Conservation (phyloP, 2,329 filamentous ascomycete species). For the Nothophaeocryptopus gaeumannii region DNA sequence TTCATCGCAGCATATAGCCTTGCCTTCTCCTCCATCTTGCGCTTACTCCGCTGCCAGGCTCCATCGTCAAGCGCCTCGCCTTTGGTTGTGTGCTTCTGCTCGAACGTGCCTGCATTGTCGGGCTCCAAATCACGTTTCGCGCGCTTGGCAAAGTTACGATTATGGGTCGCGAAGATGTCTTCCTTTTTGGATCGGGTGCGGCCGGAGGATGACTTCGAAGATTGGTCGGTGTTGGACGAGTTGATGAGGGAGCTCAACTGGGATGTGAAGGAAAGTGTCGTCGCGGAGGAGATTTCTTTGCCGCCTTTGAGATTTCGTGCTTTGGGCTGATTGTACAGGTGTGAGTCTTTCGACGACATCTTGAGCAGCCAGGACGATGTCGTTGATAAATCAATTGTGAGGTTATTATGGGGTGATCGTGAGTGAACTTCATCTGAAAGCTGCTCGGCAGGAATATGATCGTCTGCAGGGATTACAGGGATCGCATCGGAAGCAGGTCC, state of each 20-base stretch:
- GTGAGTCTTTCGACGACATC: conserved; percentile 20
- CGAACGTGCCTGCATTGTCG: conserved; percentile 54
- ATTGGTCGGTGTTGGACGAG: conserved; percentile 42
- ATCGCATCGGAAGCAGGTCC: too few species aligned
- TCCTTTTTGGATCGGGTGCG: conserved; percentile 61
- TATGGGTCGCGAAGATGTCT: conserved; percentile 67
- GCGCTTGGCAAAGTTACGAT: conserved; percentile 61
- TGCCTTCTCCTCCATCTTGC: conserved; percentile 87
- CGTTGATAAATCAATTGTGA: too few species aligned
- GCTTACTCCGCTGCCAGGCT: conserved; percentile 64
- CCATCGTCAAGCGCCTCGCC: conserved; percentile 60
- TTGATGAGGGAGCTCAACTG: conserved; percentile 79
- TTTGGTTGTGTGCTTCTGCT: conserved; percentile 63
- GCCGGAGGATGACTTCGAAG: conserved; percentile 38
- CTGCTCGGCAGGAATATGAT: too few species aligned
- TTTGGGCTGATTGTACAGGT: conserved; percentile 20
- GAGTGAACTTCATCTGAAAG: background rate
- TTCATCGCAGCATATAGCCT: conserved; percentile 86
- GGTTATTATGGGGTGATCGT: too few species aligned
- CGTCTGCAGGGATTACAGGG: too few species aligned
- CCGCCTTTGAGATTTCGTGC: conserved; percentile 57
- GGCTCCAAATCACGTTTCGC: conserved; percentile 58
- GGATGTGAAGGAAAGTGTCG: conserved; percentile 79
- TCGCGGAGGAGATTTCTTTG: conserved; percentile 66
- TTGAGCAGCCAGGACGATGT: background rate